Base-by-base conservation (phyloP, 768 basidiomycete species). In the Chlorophyllum brunneum region DNA sequence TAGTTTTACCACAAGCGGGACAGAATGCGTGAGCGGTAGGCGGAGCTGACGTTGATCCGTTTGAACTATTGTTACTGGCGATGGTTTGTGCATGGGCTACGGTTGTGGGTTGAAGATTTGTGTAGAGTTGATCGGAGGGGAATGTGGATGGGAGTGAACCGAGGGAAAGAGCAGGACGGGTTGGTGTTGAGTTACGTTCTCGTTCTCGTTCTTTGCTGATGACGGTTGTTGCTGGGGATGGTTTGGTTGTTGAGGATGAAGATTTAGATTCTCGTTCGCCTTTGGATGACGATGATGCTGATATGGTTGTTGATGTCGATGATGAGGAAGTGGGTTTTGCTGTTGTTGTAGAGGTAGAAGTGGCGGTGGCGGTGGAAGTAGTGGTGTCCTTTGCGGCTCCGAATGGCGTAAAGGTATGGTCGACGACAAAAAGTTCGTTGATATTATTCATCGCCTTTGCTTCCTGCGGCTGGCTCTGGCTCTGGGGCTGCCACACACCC, bases 1-100 rank as follows among this genome's bases (percentile, higher is more conserved):
- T 70, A 29, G 64, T 45, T 65, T 74, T 77, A 58, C 80, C 80
- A 61, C 83, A 84, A 6, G 77, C 75, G 1, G 82, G 80, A 61
- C 83, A 84, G 7, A 66, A 59, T 57, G 73, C 64, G 56, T 73
- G 70, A 13, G 74, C 65, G 1, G 77, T 75, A 2, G 78, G 63
- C 0, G 78, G 75, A 2, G 79, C 74, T 4, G 79, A 79, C 18
- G 66, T 61, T 29, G 63, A 65, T 4, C 58, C 42, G 52, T 48
- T 58, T 31, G 50, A 18, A 56, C 33, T 59, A 54, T 20, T 51
- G 37, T 41, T 38, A 22, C 11, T 30, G 20, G 48, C 27, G 26
- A 51, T 7, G 22, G 43, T 40, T 27, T 50, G 48, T 6, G 51
- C 56, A 26, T 58, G 51, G 16, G 61, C 52, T 6, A 57, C 58